These are phyloP conservation scores for Porogramme epimiltina DNA, from an alignment of 1,284 basidiomycete genomes.

Conservation along the genomic window DNA sequence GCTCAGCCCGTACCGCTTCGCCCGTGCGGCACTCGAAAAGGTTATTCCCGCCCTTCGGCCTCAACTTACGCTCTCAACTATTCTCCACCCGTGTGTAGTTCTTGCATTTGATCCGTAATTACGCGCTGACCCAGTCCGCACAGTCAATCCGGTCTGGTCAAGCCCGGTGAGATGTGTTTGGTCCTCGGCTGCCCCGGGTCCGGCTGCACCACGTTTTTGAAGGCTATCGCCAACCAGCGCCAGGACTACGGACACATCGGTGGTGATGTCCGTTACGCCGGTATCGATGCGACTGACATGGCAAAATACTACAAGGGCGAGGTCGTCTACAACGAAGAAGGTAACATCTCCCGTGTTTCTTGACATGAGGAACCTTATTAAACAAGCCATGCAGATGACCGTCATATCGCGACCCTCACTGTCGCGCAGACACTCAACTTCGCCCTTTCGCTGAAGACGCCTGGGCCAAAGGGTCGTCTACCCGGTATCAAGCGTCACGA, in stretches of 20 bases:
- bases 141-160: conserved; percentile 75
- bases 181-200: conserved; percentile 85
- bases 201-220: conserved; percentile 82
- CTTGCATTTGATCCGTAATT: background rate
- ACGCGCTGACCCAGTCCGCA: conserved; percentile 22
- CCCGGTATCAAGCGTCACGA: conserved; percentile 63
- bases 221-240: conserved; percentile 74
- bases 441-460: conserved; percentile 68
- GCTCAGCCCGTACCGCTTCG: conserved; percentile 52
- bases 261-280: conserved; percentile 77
- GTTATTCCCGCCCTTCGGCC: conserved; percentile 58
- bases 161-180: conserved; percentile 59
- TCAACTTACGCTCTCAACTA: conserved; percentile 52
- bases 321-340: conserved; percentile 83
- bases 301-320: conserved; percentile 76
- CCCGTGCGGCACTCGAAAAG: conserved; percentile 46
- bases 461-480: conserved; percentile 71
- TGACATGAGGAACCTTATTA: background rate
- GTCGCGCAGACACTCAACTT: conserved; percentile 74
- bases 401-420: conserved; percentile 78
- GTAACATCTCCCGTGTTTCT: conserved; percentile 33
- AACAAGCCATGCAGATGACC: conserved; percentile 53
- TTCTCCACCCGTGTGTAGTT: conserved; percentile 64
- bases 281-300: conserved; percentile 69
- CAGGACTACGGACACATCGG: conserved; percentile 57